A percentile compares a stretch with the other conserved stretches of the same genome.
Evolutionary conservation across 441 rosid genomes (phyloP).

Genomic region (Jatropha podagrica): DNA sequence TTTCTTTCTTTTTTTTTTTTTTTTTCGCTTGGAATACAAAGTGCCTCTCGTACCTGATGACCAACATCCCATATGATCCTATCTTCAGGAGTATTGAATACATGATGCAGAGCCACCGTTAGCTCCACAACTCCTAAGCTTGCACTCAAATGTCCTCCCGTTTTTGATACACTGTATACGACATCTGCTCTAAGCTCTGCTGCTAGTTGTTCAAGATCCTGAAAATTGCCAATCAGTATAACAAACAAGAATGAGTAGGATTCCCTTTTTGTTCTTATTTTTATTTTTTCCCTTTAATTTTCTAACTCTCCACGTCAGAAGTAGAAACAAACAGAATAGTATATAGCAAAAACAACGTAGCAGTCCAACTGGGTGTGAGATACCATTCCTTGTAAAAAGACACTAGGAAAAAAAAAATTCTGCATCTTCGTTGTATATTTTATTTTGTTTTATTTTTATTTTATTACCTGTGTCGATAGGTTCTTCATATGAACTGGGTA

Average conservation of each 20-base stretch:
- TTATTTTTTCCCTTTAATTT: too few relatives aligned
- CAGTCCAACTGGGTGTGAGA: background rate
- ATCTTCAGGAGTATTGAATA: constrained; percentile 65
- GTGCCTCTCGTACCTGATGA: constrained; percentile 51
- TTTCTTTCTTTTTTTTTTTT: background rate
- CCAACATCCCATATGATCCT: constrained; percentile 82
- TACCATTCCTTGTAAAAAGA: background rate
- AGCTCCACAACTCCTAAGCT: constrained; percentile 73
- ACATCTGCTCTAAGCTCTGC: constrained; percentile 70
- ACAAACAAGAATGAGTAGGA: background rate
- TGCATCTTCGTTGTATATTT: background rate
- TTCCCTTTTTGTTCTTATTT: background rate
- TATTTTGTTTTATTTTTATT: background rate
- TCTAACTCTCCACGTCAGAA: too few relatives aligned
- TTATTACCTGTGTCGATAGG: constrained; percentile 47
- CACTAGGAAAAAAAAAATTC: background rate
- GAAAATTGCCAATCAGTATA: background rate
- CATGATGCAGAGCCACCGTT: constrained; percentile 61
- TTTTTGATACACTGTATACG: constrained; percentile 50
- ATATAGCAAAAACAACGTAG: background rate
- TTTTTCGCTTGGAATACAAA: background rate
- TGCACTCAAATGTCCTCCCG: constrained; percentile 74
- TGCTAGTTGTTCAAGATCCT: constrained; percentile 77
- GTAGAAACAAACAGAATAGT: background rate
- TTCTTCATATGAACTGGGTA: constrained; percentile 71